Base-by-base conservation (phyloP, 805 yeast species). In the Metschnikowia lachancei region DNA sequence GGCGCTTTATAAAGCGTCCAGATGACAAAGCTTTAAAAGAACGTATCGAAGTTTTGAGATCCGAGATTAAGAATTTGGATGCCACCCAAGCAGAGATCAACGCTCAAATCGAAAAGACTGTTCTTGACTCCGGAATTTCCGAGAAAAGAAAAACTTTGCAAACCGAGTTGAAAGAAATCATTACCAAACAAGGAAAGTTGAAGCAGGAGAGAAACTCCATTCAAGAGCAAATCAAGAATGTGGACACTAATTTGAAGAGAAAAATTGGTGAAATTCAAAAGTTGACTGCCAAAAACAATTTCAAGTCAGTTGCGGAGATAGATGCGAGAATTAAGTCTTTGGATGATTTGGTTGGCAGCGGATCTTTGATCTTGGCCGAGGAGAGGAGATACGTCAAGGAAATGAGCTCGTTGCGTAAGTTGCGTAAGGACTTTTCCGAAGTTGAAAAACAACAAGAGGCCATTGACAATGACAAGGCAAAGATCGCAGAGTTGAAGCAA, bases 381-480 rank as follows among this genome's bases (percentile, higher is more conserved):
- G 99, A 94, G 77, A 85, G 88, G 74, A 78, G 82, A 62, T 69
- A 76, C 54, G 81, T 94, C 56, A 87, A 87, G 71, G 98, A 92
- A 71, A 86, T 89, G 76, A 78, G 89, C 43, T 67, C 83, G 38
- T 79, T 94, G 66, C 83, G 92, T 69, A 89, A 87, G 70, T 71
- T 86, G 63, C 81, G 83, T 62, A 85, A 85, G 66, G 91, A 85
- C 65, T 87, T 88, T 63, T 80, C 81, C 41, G 75, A 78, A 39
- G 74, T 91, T 57, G 90, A 83, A 62, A 79, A 80, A 59, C 79
- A 80, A 58, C 97, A 89, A 74, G 80, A 80, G 57, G 79, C 84
- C 36, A 83, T 92, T 62, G 96, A 89, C 61, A 75, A 74, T 39
- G 94, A 87, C 66, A 86, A 83, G 72, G 75, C 74, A 41, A 83